Conservation (phyloP, 2,329 filamentous ascomycete genomes). For the Pseudogymnoascus sp. region DNA sequence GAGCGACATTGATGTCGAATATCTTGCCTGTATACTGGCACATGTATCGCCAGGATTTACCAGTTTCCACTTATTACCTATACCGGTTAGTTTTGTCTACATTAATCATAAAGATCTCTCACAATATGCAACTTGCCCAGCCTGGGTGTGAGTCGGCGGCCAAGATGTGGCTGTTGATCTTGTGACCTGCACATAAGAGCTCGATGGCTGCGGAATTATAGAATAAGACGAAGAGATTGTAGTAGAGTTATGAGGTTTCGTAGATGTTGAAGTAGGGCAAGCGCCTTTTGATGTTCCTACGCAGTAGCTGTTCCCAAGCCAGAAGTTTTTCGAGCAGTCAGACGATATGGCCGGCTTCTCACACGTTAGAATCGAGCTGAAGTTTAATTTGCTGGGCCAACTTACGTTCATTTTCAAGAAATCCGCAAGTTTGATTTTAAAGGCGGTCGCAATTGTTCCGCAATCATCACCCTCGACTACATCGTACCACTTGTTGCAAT, state of each 20-base stretch:
- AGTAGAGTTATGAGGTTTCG: conserved; percentile 9
- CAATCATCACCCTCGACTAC: conserved; percentile 12
- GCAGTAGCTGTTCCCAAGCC: conserved; percentile 25
- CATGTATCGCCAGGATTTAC: conserved; percentile 8
- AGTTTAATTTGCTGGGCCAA: background rate
- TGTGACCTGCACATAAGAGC: background rate
- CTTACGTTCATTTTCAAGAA: conserved; percentile 9
- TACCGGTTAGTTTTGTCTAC: background rate
- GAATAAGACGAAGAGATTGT: conserved; percentile 10
- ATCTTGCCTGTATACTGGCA: background rate
- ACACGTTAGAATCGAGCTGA: conserved; percentile 10
- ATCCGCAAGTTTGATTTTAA: conserved; percentile 1
- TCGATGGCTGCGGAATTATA: conserved; percentile 13
- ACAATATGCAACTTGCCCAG: conserved; percentile 18
- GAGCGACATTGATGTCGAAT: conserved; percentile 1
- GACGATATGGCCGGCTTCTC: conserved; percentile 26
- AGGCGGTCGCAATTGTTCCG: background rate
- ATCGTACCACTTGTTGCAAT: conserved; percentile 11
- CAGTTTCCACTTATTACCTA: conserved; percentile 6
- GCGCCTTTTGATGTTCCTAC: conserved; percentile 18
- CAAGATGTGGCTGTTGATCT: conserved; percentile 11
- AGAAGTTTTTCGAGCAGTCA: conserved; percentile 26
- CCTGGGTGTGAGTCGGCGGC: conserved; percentile 20
- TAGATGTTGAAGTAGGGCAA: conserved; percentile 15
- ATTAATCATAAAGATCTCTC: background rate